Percentiles rank a stretch among this genome's conserved stretches.
Conservation (phyloP, 2,329 filamentous ascomycete genomes). For the Pseudogymnoascus sp. region DNA sequence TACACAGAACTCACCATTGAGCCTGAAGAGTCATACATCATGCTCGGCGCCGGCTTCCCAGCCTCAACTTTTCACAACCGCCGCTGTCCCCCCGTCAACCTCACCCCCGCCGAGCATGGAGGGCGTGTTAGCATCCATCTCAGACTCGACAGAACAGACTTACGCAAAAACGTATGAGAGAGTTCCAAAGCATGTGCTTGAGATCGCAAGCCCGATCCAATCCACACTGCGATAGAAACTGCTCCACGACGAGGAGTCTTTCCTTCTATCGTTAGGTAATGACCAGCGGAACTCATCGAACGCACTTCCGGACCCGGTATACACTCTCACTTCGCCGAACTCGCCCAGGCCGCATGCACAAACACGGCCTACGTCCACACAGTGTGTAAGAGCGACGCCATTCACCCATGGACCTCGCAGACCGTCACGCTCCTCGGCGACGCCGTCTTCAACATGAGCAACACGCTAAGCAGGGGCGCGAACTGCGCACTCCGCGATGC, state of each 20-base stretch:
- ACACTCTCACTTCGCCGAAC: slow-evolving; percentile 17
- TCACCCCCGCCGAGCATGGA: slow-evolving; percentile 19
- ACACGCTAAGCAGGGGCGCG: slow-evolving; percentile 24
- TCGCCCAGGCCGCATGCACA: slow-evolving; percentile 19
- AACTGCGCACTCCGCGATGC: slow-evolving; percentile 27
- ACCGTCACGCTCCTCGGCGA: slow-evolving; percentile 24
- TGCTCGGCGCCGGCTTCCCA: slow-evolving; percentile 23
- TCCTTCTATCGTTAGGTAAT: neutral
- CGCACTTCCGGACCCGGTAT: slow-evolving; percentile 14
- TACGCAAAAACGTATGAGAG: slow-evolving; percentile 4
- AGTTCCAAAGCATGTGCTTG: neutral
- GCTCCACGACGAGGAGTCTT: neutral
- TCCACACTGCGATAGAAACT: neutral
- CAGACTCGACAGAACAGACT: neutral
- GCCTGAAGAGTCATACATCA: slow-evolving; percentile 25
- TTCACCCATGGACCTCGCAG: slow-evolving; percentile 21
- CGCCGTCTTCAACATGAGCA: slow-evolving; percentile 25
- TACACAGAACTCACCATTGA: slow-evolving; percentile 19
- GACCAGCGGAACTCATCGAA: slow-evolving; percentile 17
- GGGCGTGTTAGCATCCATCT: neutral
- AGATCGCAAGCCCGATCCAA: slow-evolving; percentile 1
- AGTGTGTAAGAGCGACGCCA: slow-evolving; percentile 19
- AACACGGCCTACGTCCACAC: slow-evolving; percentile 21
- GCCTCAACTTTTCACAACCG: slow-evolving; percentile 19
- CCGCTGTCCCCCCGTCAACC: slow-evolving; percentile 16